A percentile compares a stretch with the other conserved stretches of the same genome.
These are phyloP conservation scores for Cutaneotrichosporon dermatis DNA, from an alignment of 1,284 basidiomycete genomes.

Conservation along the genomic window DNA sequence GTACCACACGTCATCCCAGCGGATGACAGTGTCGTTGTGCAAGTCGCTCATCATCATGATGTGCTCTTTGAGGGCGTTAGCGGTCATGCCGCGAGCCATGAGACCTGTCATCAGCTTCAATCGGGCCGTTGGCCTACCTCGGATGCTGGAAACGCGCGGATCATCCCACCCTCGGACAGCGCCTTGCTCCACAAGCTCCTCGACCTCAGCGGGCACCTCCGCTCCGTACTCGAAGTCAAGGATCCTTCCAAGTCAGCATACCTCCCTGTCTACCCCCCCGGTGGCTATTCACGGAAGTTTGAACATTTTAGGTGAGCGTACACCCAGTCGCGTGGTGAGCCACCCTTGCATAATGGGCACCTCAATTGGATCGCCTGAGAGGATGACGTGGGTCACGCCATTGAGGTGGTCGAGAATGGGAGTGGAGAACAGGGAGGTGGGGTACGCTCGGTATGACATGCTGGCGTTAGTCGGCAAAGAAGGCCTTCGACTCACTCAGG, in stretches of 20 bases:
- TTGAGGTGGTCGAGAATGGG: conserved; percentile 1
- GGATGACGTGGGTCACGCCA: conserved; percentile 1
- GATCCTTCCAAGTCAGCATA: neutral
- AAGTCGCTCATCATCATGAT: neutral
- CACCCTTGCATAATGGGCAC: neutral
- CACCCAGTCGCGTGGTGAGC: neutral
- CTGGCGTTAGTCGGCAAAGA: neutral
- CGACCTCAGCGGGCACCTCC: neutral
- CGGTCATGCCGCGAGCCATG: conserved; percentile 1
- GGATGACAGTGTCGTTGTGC: neutral
- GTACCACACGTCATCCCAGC: conserved; percentile 1
- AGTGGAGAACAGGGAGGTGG: neutral
- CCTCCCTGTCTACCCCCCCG: neutral
- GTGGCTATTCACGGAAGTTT: neutral
- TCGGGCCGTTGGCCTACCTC: neutral
- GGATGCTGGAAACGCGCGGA: neutral
- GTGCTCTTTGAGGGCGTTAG: neutral
- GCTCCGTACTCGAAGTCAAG: neutral
- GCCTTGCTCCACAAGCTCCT: neutral
- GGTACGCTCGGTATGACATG: neutral
- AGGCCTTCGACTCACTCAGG: neutral
- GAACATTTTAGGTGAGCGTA: neutral
- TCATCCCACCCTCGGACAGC: neutral
- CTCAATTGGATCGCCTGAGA: neutral
- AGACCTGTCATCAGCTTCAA: neutral